phyloP scores from a whole-genome alignment of 257 asterid species.

The Primulina eburnea region DNA sequence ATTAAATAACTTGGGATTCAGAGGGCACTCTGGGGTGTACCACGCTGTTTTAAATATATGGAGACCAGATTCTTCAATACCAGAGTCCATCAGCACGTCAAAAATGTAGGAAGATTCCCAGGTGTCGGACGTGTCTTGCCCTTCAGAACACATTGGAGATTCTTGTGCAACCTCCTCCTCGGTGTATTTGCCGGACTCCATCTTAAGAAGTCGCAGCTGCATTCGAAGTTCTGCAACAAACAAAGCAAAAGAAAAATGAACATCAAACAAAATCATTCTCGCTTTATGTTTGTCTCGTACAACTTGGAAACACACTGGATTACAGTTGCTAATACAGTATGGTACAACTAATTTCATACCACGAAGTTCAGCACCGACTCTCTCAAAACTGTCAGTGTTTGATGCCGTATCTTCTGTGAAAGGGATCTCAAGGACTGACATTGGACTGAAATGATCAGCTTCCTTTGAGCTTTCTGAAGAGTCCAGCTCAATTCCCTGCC shows the following conservation, averaged over 20 bases:
- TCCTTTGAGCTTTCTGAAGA: slow-evolving; percentile 59
- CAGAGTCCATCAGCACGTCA: slow-evolving; percentile 54
- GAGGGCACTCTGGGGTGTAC: slow-evolving; percentile 57
- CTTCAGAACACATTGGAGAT: slow-evolving; percentile 34
- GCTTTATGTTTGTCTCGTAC: not conserved
- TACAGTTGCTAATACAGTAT: not conserved
- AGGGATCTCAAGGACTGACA: slow-evolving; percentile 72
- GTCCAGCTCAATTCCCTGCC: slow-evolving; percentile 21
- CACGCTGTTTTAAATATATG: slow-evolving; percentile 38
- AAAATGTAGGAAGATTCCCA: slow-evolving; percentile 60
- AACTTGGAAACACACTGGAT: not conserved
- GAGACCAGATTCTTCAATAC: slow-evolving; percentile 48
- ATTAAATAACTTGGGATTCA: slow-evolving; percentile 58
- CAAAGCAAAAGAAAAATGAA: not conserved
- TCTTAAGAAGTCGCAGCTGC: slow-evolving; percentile 83
- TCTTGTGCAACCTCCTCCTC: slow-evolving; percentile 41
- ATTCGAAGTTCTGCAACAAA: slow-evolving; percentile 55
- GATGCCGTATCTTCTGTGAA: slow-evolving; percentile 53
- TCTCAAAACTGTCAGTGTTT: slow-evolving; percentile 67
- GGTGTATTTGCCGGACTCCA: slow-evolving; percentile 55
- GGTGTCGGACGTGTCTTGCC: slow-evolving; percentile 28
- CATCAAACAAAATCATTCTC: not conserved
- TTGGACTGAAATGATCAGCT: slow-evolving; percentile 80
- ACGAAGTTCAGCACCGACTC: slow-evolving; percentile 73
- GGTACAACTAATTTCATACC: slow-evolving; percentile 44